A percentile compares a stretch with the other conserved stretches of the same genome.
phyloP scores from a whole-genome alignment of 208 protist genomes.

The Acanthamoeba quina region DNA sequence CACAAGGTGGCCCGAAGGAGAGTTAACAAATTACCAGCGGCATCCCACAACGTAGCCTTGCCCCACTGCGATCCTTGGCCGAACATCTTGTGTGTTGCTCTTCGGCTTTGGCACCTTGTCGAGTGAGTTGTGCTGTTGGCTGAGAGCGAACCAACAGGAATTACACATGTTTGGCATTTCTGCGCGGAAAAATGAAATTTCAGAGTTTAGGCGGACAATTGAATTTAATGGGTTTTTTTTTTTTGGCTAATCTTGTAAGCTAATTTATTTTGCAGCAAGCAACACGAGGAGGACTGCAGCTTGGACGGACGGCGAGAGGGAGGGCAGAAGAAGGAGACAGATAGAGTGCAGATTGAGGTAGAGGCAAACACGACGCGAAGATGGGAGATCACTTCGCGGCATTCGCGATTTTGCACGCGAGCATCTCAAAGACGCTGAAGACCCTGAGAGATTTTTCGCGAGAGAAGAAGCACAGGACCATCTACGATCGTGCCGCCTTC shows the following conservation, averaged over 20 bases:
- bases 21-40: neutral
- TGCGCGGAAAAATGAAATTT: no score
- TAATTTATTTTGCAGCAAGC: no score
- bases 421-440: constrained; percentile 35
- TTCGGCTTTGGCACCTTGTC: no score
- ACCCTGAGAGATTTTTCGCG: neutral
- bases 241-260: no score
- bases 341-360: neutral
- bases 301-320: no score
- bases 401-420: constrained; percentile 42
- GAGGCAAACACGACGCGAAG: neutral
- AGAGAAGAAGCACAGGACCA: neutral
- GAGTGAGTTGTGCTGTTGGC: neutral
- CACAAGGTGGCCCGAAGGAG: no score
- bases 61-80: constrained; percentile 55
- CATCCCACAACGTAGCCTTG: constrained; percentile 35
- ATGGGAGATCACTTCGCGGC: constrained; percentile 22
- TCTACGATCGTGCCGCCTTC: constrained; percentile 11
- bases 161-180: neutral
- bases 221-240: no score
- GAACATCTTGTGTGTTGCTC: neutral
- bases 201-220: no score
- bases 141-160: neutral
- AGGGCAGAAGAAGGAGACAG: no score
- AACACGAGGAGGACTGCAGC: no score